Conservation (phyloP, 805 yeast genomes). For the Yarrowia deformans region DNA sequence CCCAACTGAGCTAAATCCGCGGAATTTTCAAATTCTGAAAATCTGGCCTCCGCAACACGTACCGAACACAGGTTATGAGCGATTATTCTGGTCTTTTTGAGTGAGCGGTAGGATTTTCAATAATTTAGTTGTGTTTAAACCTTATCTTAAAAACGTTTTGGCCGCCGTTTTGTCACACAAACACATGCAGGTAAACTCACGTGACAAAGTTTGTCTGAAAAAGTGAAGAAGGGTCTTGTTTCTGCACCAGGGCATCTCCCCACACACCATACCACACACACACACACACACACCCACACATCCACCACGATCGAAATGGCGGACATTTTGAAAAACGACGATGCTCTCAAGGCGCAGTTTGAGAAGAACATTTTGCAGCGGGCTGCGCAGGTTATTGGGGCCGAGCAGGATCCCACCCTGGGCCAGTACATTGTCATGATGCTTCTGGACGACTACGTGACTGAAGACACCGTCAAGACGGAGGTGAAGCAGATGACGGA, state of each 20-base stretch:
- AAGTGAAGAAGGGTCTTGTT: not conserved
- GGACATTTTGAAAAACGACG: constrained; percentile 28
- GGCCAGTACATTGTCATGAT: constrained; percentile 31
- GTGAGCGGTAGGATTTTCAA: no score
- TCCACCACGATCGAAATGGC: constrained; percentile 18
- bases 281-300: not conserved
- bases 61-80: constrained; percentile 4
- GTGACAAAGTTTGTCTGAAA: constrained; percentile 29
- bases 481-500: constrained; percentile 24
- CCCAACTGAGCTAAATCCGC: constrained; percentile 51
- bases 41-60: not conserved
- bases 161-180: no score
- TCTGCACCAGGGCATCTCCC: no score
- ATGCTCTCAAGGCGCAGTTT: constrained; percentile 23
- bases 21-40: not conserved
- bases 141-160: not conserved
- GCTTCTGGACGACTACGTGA: constrained; percentile 22
- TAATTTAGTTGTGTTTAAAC: not conserved
- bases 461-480: constrained; percentile 19
- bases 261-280: not conserved
- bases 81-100: no score
- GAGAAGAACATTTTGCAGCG: constrained; percentile 12
- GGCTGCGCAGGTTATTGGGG: constrained; percentile 9
- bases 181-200: not conserved
- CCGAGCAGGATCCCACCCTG: constrained; percentile 16